Evolutionary conservation across 2,329 filamentous ascomycete genomes (phyloP).

Genomic region (Aspergillus sp.): DNA sequence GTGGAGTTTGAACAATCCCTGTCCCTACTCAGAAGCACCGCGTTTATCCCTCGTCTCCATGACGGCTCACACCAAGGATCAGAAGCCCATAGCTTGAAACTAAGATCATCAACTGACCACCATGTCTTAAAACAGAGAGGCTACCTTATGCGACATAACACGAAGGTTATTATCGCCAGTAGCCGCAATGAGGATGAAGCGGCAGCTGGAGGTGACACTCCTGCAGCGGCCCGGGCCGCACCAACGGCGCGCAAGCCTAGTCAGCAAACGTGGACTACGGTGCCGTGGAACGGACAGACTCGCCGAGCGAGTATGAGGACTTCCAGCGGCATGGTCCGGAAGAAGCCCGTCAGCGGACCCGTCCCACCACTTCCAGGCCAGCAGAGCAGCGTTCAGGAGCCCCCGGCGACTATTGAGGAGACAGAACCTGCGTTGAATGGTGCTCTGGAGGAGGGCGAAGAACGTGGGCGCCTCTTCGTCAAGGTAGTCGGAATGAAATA

Average conservation of each 20-base stretch:
- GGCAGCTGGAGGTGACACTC: slow-evolving; percentile 30
- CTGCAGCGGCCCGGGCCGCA: slow-evolving; percentile 47
- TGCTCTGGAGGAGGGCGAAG: slow-evolving; percentile 73
- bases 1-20: slow-evolving; percentile 63
- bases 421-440: slow-evolving; percentile 63
- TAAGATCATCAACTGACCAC: slow-evolving; percentile 61
- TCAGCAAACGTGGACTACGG: slow-evolving; percentile 91
- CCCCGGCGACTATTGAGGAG: slow-evolving; percentile 67
- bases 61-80: slow-evolving; percentile 10
- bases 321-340: slow-evolving; percentile 60
- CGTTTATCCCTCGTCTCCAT: slow-evolving; percentile 16
- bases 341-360: slow-evolving; percentile 62
- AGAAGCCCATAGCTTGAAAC: slow-evolving; percentile 14
- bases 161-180: slow-evolving; percentile 92
- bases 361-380: slow-evolving; percentile 85
- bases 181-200: slow-evolving; percentile 64
- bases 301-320: slow-evolving; percentile 67
- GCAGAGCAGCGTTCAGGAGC: slow-evolving; percentile 71
- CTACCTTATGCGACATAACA: slow-evolving; percentile 98
- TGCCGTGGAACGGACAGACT: slow-evolving; percentile 88
- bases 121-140: slow-evolving; percentile 76
- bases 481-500: slow-evolving; percentile 99
- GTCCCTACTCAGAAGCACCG: slow-evolving; percentile 35
- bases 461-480: slow-evolving; percentile 89
- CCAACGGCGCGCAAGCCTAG: slow-evolving; percentile 77